These are phyloP conservation scores for Herpetomonas tarakana DNA, from an alignment of 208 protist genomes.

Conservation along the genomic window DNA sequence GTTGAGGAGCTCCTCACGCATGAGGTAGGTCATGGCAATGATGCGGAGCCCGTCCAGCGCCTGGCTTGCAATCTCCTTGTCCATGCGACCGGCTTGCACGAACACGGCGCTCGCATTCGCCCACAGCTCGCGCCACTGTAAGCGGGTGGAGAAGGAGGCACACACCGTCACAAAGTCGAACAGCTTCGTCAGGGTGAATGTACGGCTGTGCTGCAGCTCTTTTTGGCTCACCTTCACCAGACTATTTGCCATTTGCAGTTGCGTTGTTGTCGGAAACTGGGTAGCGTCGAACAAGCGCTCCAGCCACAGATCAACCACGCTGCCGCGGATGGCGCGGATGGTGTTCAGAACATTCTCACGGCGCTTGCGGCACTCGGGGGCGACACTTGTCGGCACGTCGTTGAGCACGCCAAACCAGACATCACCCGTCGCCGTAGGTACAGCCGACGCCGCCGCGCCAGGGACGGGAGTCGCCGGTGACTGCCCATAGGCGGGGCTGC, in stretches of 20 bases:
- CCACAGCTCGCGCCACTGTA: conserved; percentile 87
- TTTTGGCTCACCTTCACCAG: conserved; percentile 63
- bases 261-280: conserved; percentile 50
- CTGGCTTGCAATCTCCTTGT: conserved; percentile 48
- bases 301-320: conserved; percentile 70
- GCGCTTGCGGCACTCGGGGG: conserved; percentile 28
- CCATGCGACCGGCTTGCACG: conserved; percentile 47
- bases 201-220: conserved; percentile 63
- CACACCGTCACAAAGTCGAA: conserved; percentile 85
- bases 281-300: conserved; percentile 82
- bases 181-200: conserved; percentile 81
- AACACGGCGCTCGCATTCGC: conserved; percentile 68
- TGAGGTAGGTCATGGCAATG: conserved; percentile 71
- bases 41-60: conserved; percentile 65
- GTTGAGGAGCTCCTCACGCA: conserved; percentile 74
- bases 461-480: conserved; percentile 1
- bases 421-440: conserved; percentile 42
- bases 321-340: conserved; percentile 34
- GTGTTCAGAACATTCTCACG: conserved; percentile 41
- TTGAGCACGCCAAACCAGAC: conserved; percentile 72
- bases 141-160: conserved; percentile 57
- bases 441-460: not conserved
- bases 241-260: conserved; percentile 75
- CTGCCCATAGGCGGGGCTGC: not conserved
- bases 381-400: conserved; percentile 44